Percentiles rank a stretch among this genome's conserved stretches.
phyloP scores from a whole-genome alignment of 345 rosid genomes.

The Citrus reticulata region DNA sequence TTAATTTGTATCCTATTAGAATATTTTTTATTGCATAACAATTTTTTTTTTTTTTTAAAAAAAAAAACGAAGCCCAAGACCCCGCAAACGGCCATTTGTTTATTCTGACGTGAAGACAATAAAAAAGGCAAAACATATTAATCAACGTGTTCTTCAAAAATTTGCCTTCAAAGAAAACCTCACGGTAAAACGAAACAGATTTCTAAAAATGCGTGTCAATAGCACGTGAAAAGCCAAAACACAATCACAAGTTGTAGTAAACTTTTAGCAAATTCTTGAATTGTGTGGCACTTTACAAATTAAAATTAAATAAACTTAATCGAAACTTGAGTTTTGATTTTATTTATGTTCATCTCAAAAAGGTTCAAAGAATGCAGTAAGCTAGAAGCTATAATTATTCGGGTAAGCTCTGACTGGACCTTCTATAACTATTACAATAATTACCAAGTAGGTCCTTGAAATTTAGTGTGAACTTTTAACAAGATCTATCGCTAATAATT shows the following conservation, averaged over 20 bases:
- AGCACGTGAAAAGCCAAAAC: neutral
- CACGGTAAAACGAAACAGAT: too few relatives aligned
- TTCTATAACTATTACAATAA: too few relatives aligned
- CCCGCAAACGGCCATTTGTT: neutral
- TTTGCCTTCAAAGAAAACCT: too few relatives aligned
- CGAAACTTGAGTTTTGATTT: neutral
- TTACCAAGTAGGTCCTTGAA: neutral
- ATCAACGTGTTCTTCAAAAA: neutral
- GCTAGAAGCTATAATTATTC: neutral
- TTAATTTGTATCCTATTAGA: too few relatives aligned
- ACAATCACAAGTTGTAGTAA: neutral
- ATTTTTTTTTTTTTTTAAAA: too few relatives aligned
- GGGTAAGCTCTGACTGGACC: neutral
- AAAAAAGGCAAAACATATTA: neutral
- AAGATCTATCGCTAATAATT: neutral
- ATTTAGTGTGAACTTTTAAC: neutral
- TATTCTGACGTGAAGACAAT: neutral
- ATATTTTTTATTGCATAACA: too few relatives aligned
- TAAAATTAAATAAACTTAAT: neutral
- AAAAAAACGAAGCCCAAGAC: neutral
- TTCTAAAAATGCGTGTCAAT: neutral
- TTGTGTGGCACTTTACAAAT: neutral
- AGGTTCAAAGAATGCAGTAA: neutral
- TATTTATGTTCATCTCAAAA: neutral
- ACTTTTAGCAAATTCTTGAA: neutral